phyloP scores from a whole-genome alignment of 2,329 filamentous ascomycete species.

The Elsinoe batatas region DNA sequence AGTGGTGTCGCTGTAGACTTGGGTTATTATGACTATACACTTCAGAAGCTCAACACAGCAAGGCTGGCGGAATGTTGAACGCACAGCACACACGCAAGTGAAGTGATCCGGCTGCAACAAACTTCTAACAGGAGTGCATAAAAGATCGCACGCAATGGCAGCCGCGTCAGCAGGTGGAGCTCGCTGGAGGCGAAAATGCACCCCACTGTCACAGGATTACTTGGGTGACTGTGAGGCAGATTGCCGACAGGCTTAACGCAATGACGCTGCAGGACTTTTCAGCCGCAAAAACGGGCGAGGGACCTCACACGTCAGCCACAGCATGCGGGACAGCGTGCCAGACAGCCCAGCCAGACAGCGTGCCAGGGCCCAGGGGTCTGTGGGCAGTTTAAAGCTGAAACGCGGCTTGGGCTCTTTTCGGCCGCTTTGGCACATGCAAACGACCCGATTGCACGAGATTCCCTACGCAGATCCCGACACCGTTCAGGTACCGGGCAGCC shows the following conservation, averaged over 20 bases:
- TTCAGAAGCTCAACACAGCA: too few species aligned
- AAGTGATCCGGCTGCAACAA: not conserved
- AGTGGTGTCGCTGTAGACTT: too few species aligned
- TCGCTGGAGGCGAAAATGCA: not conserved
- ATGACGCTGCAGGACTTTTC: not conserved
- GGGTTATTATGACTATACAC: too few species aligned
- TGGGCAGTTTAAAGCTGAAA: not conserved
- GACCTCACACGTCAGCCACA: not conserved
- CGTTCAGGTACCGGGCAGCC: not conserved
- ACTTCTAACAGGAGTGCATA: slow-evolving; percentile 1
- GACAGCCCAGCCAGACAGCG: not conserved
- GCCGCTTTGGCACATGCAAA: not conserved
- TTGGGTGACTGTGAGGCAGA: too few species aligned
- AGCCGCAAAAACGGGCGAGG: not conserved
- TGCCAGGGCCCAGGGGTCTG: not conserved
- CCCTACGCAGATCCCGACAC: not conserved
- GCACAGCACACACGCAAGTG: not conserved
- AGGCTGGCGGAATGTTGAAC: too few species aligned
- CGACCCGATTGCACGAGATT: not conserved
- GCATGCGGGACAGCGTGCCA: too few species aligned
- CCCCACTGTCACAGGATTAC: not conserved
- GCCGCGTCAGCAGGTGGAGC: not conserved
- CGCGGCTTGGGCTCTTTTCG: not conserved
- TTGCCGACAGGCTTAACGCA: too few species aligned
- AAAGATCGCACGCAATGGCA: not conserved